Evolutionary conservation across 345 rosid genomes (phyloP), one percentile per base, ranked within the genome.

Genomic region (Erodium maritimum): DNA sequence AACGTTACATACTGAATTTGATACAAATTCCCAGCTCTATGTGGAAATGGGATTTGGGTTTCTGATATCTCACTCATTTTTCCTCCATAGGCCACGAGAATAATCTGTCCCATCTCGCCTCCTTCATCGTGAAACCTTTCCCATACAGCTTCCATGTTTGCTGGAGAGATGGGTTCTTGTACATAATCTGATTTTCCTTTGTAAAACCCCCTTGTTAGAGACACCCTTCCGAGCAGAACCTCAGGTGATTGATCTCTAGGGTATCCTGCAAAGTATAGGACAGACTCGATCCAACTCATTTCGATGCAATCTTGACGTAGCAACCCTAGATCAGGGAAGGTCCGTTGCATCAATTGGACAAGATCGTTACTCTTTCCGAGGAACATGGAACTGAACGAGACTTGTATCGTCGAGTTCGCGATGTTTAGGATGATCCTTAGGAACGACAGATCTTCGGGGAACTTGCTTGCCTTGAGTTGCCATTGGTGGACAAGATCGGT

Each of bases 171-270:
- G 0, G 75, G 77, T 34, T 63, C 37, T 37, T 58, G 54, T 3
- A 78, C 82, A 37, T 65, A 74, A 46, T 78, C 79, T 7, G 77
- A 58, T 62, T 78, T 78, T 19, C 62, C 65, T 64, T 75, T 75
- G 59, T 61, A 65, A 54, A 34, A 63, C 1, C 2, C 21, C 5
- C 23, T 59, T 19, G 8, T n/a, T 19, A 45, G 21, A 14, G 75
- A 58, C 22, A 50, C 65, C 48, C 79, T 63, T 21, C 55, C 51
- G 2, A 71, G 68, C 48, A 75, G 56, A n/a, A 54, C 48, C 5
- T 68, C 69, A 50, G 57, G 20, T 20, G 71, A 20, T 29, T 58
- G 63, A 13, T 57, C 48, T 6, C 21, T 65, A 1, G 60, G 54
- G 46, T 34, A 67, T 4, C 64, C 69, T 0, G 64, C 58, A 6